phyloP scores from a whole-genome alignment of 2,329 filamentous ascomycete species.

The Aspergillus uvarum region DNA sequence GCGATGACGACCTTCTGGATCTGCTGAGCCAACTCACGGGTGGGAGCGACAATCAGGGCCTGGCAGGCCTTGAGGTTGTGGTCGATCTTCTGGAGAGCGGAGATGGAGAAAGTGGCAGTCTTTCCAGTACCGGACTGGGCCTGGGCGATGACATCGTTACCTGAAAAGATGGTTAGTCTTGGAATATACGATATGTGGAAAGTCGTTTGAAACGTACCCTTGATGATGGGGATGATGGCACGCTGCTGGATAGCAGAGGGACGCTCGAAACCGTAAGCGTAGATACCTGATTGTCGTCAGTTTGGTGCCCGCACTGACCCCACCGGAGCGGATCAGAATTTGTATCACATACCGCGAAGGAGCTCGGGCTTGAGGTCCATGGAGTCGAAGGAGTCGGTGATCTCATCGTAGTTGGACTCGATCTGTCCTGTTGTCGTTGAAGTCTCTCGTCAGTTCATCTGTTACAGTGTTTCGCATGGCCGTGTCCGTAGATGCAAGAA shows the following conservation, averaged over 20 bases:
- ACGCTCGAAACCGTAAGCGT: conserved; percentile 99
- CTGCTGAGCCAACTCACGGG: conserved; percentile 97
- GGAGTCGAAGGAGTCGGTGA: conserved; percentile 97
- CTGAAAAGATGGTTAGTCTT: conserved; percentile 46
- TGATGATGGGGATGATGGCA: conserved; percentile 99
- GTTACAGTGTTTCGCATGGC: not conserved
- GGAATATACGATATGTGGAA: not conserved
- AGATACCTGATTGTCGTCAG: conserved; percentile 65
- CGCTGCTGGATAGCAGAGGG: conserved; percentile 99
- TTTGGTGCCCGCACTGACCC: conserved; percentile 28
- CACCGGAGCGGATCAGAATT: conserved; percentile 16
- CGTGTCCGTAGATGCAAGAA: conserved; percentile 17
- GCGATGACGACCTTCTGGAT: conserved; percentile 99
- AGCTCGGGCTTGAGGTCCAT: conserved; percentile 98
- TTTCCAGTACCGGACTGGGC: conserved; percentile 99
- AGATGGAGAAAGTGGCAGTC: conserved; percentile 99
- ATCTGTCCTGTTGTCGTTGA: conserved; percentile 71
- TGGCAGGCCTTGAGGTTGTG: conserved; percentile 92
- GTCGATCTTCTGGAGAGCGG: conserved; percentile 98
- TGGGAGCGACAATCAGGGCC: conserved; percentile 95
- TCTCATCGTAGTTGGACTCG: conserved; percentile 99
- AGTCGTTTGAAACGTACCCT: conserved; percentile 66
- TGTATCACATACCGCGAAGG: conserved; percentile 71
- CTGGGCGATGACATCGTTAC: conserved; percentile 98
- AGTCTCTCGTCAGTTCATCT: conserved; percentile 13